A percentile compares a stretch with the other conserved stretches of the same genome.
phyloP scores from a whole-genome alignment of 2,329 filamentous ascomycete species.

The Botrytis cinerea region DNA sequence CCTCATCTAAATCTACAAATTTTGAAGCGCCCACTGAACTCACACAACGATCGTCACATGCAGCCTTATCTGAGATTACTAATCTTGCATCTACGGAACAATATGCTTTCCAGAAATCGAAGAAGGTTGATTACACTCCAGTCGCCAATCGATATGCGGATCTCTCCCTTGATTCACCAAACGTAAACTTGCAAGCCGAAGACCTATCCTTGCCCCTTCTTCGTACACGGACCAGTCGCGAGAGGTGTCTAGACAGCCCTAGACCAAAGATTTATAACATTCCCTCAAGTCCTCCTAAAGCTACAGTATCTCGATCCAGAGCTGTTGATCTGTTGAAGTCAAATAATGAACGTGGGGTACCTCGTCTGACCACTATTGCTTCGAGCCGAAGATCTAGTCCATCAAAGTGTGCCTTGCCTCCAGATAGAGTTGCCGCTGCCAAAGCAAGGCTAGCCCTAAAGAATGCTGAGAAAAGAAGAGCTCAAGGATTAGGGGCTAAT shows the following conservation, averaged over 20 bases:
- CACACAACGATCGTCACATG: slow-evolving; percentile 27
- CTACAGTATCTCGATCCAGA: slow-evolving; percentile 30
- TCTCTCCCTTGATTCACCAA: slow-evolving; percentile 29
- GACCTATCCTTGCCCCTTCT: slow-evolving; percentile 30
- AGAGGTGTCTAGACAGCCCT: slow-evolving; percentile 33
- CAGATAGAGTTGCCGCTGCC: slow-evolving; percentile 42
- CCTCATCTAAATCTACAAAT: slow-evolving; percentile 24
- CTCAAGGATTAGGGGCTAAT: slow-evolving; percentile 27
- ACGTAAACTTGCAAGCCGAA: slow-evolving; percentile 29
- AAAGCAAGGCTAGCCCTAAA: slow-evolving; percentile 41
- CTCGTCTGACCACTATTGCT: slow-evolving; percentile 22
- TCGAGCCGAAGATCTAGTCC: slow-evolving; percentile 33
- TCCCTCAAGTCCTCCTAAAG: slow-evolving; percentile 38
- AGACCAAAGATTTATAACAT: slow-evolving; percentile 39
- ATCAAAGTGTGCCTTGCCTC: slow-evolving; percentile 35
- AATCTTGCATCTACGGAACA: slow-evolving; percentile 34
- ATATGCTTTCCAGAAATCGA: slow-evolving; percentile 30
- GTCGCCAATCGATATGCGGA: slow-evolving; percentile 31
- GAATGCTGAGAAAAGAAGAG: slow-evolving; percentile 37
- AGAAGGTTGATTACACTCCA: slow-evolving; percentile 36
- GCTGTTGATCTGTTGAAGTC: slow-evolving; percentile 28
- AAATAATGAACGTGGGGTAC: slow-evolving; percentile 25
- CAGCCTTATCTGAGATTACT: slow-evolving; percentile 37
- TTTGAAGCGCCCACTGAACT: slow-evolving; percentile 27
- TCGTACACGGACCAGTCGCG: slow-evolving; percentile 28